phyloP scores from a whole-genome alignment of 345 rosid genomes.

The Streptanthus diversifolius region DNA sequence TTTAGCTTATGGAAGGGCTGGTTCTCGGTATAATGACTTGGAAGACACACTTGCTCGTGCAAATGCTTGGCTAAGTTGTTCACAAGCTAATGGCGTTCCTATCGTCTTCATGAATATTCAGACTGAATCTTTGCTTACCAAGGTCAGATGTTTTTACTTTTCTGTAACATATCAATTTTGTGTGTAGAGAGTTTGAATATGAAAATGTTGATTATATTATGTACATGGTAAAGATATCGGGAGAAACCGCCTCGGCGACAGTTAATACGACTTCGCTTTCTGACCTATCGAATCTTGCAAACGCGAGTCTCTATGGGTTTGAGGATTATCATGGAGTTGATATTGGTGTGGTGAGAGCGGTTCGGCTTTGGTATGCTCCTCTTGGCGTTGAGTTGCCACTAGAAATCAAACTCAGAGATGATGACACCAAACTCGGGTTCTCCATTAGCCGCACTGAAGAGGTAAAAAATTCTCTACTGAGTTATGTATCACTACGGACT shows the following conservation, averaged over 20 bases:
- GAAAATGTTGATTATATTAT: neutral
- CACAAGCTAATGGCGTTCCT: slow-evolving; percentile 80
- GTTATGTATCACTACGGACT: neutral
- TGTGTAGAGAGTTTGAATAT: neutral
- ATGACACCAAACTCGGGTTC: slow-evolving; percentile 81
- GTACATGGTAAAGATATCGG: slow-evolving; percentile 65
- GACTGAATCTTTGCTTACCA: slow-evolving; percentile 88
- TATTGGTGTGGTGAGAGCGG: slow-evolving; percentile 92
- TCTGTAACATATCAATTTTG: neutral
- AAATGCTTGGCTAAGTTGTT: slow-evolving; percentile 77
- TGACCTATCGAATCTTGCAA: slow-evolving; percentile 71
- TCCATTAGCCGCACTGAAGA: slow-evolving; percentile 99
- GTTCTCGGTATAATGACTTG: slow-evolving; percentile 80
- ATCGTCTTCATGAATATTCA: slow-evolving; percentile 84
- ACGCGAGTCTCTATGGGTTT: slow-evolving; percentile 81
- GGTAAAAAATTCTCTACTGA: slow-evolving; percentile 41
- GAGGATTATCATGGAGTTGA: slow-evolving; percentile 99
- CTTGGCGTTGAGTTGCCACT: slow-evolving; percentile 60
- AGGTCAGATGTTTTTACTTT: slow-evolving; percentile 43
- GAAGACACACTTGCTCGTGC: slow-evolving; percentile 98
- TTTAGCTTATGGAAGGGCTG: slow-evolving; percentile 54
- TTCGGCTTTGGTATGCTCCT: slow-evolving; percentile 89
- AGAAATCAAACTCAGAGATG: slow-evolving; percentile 69
- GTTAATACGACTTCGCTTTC: slow-evolving; percentile 81
- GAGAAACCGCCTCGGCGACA: slow-evolving; percentile 86